These are phyloP conservation scores for Platanus orientalis DNA, from an alignment of 164 flowering plant genomes.

Conservation along the genomic window DNA sequence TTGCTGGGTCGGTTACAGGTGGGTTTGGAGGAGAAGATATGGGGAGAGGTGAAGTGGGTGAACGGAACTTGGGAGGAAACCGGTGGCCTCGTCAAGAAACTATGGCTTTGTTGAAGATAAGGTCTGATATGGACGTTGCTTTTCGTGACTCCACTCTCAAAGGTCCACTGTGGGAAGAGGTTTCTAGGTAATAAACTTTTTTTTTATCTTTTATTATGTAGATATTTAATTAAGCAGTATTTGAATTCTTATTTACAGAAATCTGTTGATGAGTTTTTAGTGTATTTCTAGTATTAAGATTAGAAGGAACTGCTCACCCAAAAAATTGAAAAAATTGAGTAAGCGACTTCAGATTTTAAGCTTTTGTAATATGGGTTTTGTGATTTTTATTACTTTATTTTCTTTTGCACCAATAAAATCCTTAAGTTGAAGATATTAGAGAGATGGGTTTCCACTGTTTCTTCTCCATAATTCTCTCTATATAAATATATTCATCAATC, in stretches of 20 bases:
- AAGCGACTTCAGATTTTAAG: neutral
- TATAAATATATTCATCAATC: too few relatives aligned
- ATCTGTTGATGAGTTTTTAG: neutral
- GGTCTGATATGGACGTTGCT: constrained; percentile 57
- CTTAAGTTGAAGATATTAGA: neutral
- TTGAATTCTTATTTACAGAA: neutral
- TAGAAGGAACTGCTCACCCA: neutral
- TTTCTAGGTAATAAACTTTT: constrained; percentile 44
- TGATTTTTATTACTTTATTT: neutral
- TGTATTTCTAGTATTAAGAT: neutral
- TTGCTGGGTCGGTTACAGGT: constrained; percentile 19
- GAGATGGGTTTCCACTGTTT: neutral
- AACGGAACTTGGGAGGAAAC: constrained; percentile 41
- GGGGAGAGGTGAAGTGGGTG: constrained; percentile 37
- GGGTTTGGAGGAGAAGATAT: constrained; percentile 19
- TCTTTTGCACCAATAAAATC: neutral
- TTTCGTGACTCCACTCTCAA: constrained; percentile 45
- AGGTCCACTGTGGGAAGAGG: constrained; percentile 72
- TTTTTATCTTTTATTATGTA: neutral
- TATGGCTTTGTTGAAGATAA: constrained; percentile 50
- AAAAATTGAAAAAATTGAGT: neutral
- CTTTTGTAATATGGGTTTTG: neutral
- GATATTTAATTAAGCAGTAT: neutral
- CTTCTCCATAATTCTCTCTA: neutral
- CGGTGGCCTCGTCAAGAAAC: constrained; percentile 45